Evolutionary conservation across 768 basidiomycete species (phyloP).

Genomic region (Podaxis sp.): DNA sequence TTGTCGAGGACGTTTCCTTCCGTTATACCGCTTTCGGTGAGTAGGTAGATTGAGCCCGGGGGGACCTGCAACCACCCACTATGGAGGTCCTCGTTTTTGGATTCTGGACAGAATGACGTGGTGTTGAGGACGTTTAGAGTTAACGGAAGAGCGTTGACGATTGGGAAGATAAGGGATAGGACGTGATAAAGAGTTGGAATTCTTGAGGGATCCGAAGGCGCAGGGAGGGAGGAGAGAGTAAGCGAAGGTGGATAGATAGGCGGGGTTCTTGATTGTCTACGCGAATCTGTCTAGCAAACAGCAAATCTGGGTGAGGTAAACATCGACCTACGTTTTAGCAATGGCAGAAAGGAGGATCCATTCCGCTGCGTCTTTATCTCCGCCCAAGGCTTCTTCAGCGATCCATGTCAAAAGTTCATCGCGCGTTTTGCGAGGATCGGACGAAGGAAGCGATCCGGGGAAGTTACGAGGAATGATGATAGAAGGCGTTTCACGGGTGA

Average conservation of each 20-base stretch:
- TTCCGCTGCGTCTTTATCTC: constrained; percentile 67
- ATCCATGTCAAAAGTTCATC: constrained; percentile 68
- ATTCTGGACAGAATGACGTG: constrained; percentile 56
- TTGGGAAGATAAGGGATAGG: constrained; percentile 56
- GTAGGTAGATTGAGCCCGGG: constrained; percentile 48
- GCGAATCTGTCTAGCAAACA: constrained; percentile 1
- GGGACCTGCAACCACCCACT: constrained; percentile 75
- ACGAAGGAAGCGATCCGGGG: constrained; percentile 21
- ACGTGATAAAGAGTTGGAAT: constrained; percentile 49
- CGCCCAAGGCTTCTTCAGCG: constrained; percentile 61
- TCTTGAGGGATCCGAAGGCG: constrained; percentile 24
- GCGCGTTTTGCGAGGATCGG: constrained; percentile 28
- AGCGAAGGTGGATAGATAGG: constrained; percentile 66
- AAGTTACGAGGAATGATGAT: constrained; percentile 37
- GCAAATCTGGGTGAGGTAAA: not conserved
- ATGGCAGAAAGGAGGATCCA: constrained; percentile 64
- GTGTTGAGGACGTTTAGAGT: constrained; percentile 61
- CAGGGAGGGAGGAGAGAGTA: constrained; percentile 59
- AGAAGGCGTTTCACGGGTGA: constrained; percentile 34
- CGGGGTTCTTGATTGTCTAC: constrained; percentile 62
- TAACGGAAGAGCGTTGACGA: constrained; percentile 50
- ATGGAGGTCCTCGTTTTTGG: constrained; percentile 66
- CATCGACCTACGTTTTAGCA: constrained; percentile 54
- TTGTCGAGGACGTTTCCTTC: constrained; percentile 64
- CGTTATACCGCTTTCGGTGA: constrained; percentile 62